Percentiles rank a stretch among this genome's conserved stretches.
Conservation (phyloP, 148 eudicot species). For the Camellia lanceoleosa region DNA sequence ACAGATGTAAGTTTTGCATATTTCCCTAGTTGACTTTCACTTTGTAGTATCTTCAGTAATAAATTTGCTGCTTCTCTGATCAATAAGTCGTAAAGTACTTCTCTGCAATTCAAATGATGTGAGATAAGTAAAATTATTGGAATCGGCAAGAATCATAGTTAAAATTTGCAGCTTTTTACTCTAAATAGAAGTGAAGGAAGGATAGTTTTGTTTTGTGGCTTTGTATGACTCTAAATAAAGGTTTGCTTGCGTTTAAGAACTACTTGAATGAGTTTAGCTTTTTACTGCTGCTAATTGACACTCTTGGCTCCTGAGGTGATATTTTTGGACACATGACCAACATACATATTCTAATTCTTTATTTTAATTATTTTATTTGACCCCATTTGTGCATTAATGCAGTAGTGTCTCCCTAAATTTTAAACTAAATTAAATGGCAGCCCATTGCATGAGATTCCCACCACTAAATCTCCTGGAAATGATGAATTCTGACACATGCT, state of each 20-base stretch:
- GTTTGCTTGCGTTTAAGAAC: neutral
- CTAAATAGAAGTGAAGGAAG: neutral
- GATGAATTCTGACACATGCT: neutral
- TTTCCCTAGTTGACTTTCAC: neutral
- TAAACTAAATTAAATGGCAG: neutral
- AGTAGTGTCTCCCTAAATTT: neutral
- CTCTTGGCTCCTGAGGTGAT: neutral
- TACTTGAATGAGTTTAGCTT: neutral
- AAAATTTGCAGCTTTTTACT: neutral
- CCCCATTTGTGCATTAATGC: neutral
- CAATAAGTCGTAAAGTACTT: neutral
- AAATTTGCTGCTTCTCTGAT: neutral
- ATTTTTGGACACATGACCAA: neutral
- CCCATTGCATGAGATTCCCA: too few species aligned
- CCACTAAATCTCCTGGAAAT: neutral
- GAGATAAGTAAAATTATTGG: neutral
- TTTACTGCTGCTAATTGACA: neutral
- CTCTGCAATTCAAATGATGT: neutral
- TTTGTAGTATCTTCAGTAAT: neutral
- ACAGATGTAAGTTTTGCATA: constrained; percentile 65
- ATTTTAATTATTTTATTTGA: neutral
- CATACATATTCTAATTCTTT: neutral
- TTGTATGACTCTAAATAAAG: neutral
- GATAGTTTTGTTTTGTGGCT: neutral
- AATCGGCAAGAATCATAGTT: neutral